Conservation (phyloP, 2,329 filamentous ascomycete species). For the Colletotrichum lini region DNA sequence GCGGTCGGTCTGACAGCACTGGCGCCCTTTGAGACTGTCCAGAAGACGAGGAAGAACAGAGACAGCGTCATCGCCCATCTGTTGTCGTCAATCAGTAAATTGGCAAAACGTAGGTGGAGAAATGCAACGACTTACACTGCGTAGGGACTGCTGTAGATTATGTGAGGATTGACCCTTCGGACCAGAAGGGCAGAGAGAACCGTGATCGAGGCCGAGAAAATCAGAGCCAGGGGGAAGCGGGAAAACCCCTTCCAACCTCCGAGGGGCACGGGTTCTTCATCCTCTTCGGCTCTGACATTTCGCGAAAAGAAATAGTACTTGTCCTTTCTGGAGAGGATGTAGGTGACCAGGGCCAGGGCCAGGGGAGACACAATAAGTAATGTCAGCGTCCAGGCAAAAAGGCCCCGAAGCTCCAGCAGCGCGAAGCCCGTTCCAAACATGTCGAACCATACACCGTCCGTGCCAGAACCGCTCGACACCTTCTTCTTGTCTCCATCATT, state of each 20-base stretch:
- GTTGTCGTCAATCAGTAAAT: conserved; percentile 38
- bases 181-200: conserved; percentile 82
- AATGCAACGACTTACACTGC: conserved; percentile 68
- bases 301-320: conserved; percentile 92
- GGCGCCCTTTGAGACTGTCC: conserved; percentile 85
- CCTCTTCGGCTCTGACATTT: conserved; percentile 66
- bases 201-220: conserved; percentile 76
- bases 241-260: conserved; percentile 87
- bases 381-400: conserved; percentile 91
- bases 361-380: conserved; percentile 86
- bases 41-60: conserved; percentile 84
- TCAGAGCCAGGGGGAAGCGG: conserved; percentile 83
- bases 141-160: conserved; percentile 92
- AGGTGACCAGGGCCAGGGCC: conserved; percentile 77
- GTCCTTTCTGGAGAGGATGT: conserved; percentile 77
- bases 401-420: conserved; percentile 82
- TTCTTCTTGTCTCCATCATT: conserved; percentile 70
- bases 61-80: conserved; percentile 88
- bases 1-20: conserved; percentile 88
- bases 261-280: conserved; percentile 72
- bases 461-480: conserved; percentile 76
- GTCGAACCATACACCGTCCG: conserved; percentile 92
- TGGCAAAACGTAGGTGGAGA: neutral
- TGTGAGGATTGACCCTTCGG: conserved; percentile 87
- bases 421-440: conserved; percentile 86